These are phyloP conservation scores for Backusella tuberculispora DNA, from an alignment of 192 early-diverging fungal species.

Conservation along the genomic window DNA sequence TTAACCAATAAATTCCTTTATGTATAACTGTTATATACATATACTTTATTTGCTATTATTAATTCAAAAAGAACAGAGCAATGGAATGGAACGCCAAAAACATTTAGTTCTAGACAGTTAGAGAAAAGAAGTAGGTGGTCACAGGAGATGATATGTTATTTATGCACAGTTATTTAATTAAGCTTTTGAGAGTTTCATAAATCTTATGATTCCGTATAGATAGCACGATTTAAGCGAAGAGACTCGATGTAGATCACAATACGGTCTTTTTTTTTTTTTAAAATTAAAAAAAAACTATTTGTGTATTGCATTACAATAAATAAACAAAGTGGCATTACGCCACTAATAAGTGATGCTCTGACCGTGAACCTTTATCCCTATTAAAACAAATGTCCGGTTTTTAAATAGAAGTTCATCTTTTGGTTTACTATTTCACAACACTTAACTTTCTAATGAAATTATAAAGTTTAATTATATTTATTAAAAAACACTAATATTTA, in stretches of 20 bases:
- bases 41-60: neutral
- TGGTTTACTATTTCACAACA: too few species aligned
- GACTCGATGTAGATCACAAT: neutral
- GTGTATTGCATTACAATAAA: neutral
- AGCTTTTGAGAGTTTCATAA: constrained; percentile 11
- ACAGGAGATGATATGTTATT: neutral
- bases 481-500: too few species aligned
- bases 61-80: neutral
- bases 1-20: neutral
- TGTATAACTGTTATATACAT: neutral
- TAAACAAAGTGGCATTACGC: constrained; percentile 9
- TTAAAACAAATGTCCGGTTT: neutral
- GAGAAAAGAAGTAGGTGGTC: neutral
- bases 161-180: constrained; percentile 16
- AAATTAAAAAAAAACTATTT: neutral
- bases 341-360: neutral
- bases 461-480: too few species aligned
- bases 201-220: constrained; percentile 1
- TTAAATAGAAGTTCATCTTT: neutral
- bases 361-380: neutral
- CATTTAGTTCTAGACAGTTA: neutral
- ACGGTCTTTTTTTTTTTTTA: neutral
- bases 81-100: neutral
- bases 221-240: neutral
- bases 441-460: too few species aligned